Percentiles rank a stretch among this genome's conserved stretches.
These are phyloP conservation scores for Phytophthora megakarya DNA, from an alignment of 352 stramenopile species.

Conservation along the genomic window DNA sequence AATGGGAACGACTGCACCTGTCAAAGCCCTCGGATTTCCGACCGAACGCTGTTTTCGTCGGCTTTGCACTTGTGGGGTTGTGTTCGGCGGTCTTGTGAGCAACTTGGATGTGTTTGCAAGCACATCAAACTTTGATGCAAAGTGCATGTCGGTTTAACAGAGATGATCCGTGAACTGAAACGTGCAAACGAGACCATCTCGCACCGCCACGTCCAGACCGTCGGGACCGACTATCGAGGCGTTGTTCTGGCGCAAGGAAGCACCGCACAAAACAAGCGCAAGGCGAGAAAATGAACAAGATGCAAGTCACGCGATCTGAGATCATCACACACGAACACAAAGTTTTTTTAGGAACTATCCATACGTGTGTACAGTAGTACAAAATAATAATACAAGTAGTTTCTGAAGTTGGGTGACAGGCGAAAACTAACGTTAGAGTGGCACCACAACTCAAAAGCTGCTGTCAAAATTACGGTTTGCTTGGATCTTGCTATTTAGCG, in stretches of 20 bases:
- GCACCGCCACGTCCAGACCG: slow-evolving; percentile 4
- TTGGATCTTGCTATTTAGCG: too few species aligned
- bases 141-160: background rate
- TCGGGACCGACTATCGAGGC: slow-evolving; percentile 22
- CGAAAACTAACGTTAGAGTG: too few species aligned
- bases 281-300: background rate
- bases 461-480: background rate
- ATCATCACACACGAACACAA: background rate
- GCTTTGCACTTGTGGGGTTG: background rate
- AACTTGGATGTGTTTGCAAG: too few species aligned
- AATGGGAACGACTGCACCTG: background rate
- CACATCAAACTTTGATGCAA: background rate
- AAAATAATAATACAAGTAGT: background rate
- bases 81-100: background rate
- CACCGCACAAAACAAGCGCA: slow-evolving; percentile 11
- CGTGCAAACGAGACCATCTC: slow-evolving; percentile 13
- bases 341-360: too few species aligned
- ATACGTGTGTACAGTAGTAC: too few species aligned
- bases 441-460: too few species aligned
- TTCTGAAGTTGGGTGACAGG: too few species aligned
- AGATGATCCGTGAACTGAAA: background rate
- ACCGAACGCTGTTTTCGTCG: background rate
- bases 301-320: background rate
- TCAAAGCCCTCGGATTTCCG: background rate
- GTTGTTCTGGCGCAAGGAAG: slow-evolving; percentile 6